Percentiles rank a stretch among this genome's conserved stretches.
These are phyloP conservation scores for Aspergillus heteromorphus DNA, from an alignment of 495 filamentous ascomycete species.

Conservation along the genomic window DNA sequence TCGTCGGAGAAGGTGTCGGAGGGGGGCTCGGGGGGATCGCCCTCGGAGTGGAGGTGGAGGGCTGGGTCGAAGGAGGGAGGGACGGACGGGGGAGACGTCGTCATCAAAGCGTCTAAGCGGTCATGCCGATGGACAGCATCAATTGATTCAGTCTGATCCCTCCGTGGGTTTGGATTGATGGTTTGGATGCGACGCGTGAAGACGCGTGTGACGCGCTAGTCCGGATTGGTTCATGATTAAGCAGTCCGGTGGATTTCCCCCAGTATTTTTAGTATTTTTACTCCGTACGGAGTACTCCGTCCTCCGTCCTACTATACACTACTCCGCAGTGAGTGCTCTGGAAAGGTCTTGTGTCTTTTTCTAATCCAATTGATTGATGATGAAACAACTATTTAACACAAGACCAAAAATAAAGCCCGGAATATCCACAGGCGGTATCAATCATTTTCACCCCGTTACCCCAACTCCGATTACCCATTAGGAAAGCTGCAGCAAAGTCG, in stretches of 20 bases:
- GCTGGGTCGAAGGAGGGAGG: constrained; percentile 41
- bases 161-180: neutral
- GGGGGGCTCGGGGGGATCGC: neutral
- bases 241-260: too few relatives aligned
- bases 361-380: too few relatives aligned
- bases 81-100: constrained; percentile 28
- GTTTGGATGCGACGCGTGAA: constrained; percentile 22
- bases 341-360: too few relatives aligned
- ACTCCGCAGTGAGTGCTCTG: too few relatives aligned
- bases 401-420: neutral
- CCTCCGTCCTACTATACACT: too few relatives aligned
- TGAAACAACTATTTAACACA: too few relatives aligned
- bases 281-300: too few relatives aligned
- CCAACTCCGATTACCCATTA: neutral
- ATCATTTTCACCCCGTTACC: neutral
- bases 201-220: constrained; percentile 32
- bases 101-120: constrained; percentile 18
- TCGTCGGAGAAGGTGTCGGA: constrained; percentile 53
- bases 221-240: constrained; percentile 14
- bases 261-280: too few relatives aligned
- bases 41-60: neutral
- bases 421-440: neutral
- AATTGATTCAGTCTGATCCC: too few relatives aligned
- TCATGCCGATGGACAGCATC: neutral
- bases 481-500: neutral